phyloP scores from a whole-genome alignment of 129 eudicot genomes.

The Erigeron canadensis region DNA sequence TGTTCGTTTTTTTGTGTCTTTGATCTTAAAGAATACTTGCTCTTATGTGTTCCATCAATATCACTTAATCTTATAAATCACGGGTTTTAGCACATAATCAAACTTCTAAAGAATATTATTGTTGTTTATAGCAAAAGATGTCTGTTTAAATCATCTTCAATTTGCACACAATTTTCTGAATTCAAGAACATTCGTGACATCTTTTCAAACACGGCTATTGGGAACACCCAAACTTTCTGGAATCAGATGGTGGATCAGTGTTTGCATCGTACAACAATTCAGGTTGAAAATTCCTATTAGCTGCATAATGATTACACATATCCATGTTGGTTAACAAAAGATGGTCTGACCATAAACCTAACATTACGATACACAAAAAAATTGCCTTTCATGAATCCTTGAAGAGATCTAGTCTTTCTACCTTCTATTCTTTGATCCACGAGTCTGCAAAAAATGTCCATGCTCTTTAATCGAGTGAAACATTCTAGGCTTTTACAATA shows the following conservation, averaged over 20 bases:
- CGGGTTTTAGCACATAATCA: no score
- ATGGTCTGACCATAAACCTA: background rate
- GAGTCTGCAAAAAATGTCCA: background rate
- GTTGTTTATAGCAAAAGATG: no score
- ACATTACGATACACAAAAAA: background rate
- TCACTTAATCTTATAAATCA: no score
- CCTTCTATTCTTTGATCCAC: slow-evolving; percentile 6
- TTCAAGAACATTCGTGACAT: background rate
- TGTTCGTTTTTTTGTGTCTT: no score
- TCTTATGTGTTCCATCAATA: no score
- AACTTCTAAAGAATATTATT: no score
- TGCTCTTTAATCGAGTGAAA: slow-evolving; percentile 1
- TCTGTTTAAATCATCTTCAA: background rate
- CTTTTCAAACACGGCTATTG: background rate
- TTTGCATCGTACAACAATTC: background rate
- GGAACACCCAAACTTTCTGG: background rate
- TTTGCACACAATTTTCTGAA: background rate
- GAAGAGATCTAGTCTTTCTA: background rate
- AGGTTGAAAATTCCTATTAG: background rate
- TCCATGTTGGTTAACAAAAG: background rate
- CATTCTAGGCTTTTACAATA: background rate
- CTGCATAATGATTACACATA: background rate
- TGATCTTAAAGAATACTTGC: no score
- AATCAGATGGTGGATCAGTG: no score
- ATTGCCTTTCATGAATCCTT: background rate